Conservation (phyloP, 306 rosid genomes). For the Comarum palustre region DNA sequence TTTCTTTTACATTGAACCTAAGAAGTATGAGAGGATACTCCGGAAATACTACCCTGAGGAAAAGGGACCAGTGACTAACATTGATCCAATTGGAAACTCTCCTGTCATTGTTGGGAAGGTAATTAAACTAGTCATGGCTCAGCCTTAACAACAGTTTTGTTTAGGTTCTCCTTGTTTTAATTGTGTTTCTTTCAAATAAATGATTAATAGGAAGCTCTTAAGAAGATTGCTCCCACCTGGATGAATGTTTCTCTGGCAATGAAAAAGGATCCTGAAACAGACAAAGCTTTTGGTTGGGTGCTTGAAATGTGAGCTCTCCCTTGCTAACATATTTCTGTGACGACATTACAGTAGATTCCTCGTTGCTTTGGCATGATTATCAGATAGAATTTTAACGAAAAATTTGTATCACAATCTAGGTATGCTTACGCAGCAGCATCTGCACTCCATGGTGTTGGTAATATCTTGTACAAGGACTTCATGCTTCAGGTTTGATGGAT, state of each 20-base stretch:
- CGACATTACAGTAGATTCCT: slow-evolving; percentile 12
- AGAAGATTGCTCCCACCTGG: slow-evolving; percentile 99
- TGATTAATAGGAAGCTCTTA: slow-evolving; percentile 66
- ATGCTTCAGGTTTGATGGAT: slow-evolving; percentile 83
- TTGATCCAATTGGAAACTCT: slow-evolving; percentile 95
- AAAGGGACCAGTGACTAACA: slow-evolving; percentile 72
- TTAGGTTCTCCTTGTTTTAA: slow-evolving; percentile 14
- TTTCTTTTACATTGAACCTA: slow-evolving; percentile 94
- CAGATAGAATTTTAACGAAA: not conserved
- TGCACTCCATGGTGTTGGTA: slow-evolving; percentile 75
- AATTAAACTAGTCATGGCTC: slow-evolving; percentile 21
- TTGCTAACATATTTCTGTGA: slow-evolving; percentile 3
- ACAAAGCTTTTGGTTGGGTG: slow-evolving; percentile 99
- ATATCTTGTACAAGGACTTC: slow-evolving; percentile 85
- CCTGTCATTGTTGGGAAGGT: slow-evolving; percentile 97
- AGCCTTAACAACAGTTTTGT: not conserved
- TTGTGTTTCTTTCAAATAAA: slow-evolving; percentile 19
- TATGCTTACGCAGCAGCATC: slow-evolving; percentile 95
- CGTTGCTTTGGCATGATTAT: not conserved
- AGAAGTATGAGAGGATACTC: slow-evolving; percentile 63
- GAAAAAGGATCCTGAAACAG: slow-evolving; percentile 98
- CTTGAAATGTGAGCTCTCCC: slow-evolving; percentile 80
- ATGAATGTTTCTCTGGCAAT: slow-evolving; percentile 96
- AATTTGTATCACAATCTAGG: slow-evolving; percentile 46
- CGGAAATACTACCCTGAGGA: slow-evolving; percentile 77